Evolutionary conservation across 192 early-diverging fungal species (phyloP).

Genomic region (Backusella liffmaniae): DNA sequence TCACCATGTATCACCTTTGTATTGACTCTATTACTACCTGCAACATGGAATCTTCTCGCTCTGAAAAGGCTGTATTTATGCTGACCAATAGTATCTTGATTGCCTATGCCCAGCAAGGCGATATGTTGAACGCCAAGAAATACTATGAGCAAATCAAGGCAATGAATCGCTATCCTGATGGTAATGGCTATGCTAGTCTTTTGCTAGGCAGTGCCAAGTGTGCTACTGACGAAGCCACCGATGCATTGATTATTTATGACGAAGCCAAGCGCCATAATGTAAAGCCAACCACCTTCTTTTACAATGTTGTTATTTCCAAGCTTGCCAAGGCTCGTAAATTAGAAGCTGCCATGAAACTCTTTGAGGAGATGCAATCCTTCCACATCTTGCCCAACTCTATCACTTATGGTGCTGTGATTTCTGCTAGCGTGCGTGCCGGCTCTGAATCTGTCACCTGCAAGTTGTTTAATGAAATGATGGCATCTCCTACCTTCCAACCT

Average conservation of each 20-base stretch:
- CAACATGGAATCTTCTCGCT: not conserved
- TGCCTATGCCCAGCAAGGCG: constrained; percentile 47
- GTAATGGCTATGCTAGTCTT: constrained; percentile 53
- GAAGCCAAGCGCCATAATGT: constrained; percentile 54
- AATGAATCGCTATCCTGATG: constrained; percentile 44
- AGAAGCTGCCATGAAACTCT: constrained; percentile 46
- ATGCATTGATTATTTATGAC: constrained; percentile 52
- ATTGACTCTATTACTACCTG: not conserved
- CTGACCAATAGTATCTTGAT: constrained; percentile 46
- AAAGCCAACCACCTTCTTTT: constrained; percentile 55
- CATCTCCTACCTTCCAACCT: constrained; percentile 43
- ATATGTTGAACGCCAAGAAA: constrained; percentile 49
- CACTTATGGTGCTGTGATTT: constrained; percentile 57
- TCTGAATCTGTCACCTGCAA: constrained; percentile 48
- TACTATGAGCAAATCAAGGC: constrained; percentile 51
- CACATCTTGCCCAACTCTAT: constrained; percentile 50
- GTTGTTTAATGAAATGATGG: constrained; percentile 49
- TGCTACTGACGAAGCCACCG: constrained; percentile 49
- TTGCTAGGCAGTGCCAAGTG: constrained; percentile 48
- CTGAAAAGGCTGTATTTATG: constrained; percentile 38
- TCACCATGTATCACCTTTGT: constrained; percentile 18
- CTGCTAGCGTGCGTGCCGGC: constrained; percentile 53
- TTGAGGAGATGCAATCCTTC: constrained; percentile 55
- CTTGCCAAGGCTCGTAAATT: constrained; percentile 58
- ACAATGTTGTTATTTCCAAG: constrained; percentile 60